phyloP scores from a whole-genome alignment of 148 eudicot genomes.

The Vaccinium myrtillus region DNA sequence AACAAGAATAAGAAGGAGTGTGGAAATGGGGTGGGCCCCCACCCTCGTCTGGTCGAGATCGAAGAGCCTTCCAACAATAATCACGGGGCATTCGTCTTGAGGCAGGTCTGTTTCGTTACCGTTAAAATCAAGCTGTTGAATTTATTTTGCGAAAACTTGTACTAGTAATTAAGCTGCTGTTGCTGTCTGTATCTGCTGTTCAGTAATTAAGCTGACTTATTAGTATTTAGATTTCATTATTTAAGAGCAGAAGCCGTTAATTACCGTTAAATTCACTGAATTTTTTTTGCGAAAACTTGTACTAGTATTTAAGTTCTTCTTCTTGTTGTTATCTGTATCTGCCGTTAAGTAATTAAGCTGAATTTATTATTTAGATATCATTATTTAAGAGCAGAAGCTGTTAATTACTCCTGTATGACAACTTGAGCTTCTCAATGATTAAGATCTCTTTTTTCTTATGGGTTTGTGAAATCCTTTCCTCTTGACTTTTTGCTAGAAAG shows the following conservation, averaged over 20 bases:
- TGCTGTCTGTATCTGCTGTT: background rate
- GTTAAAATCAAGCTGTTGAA: background rate
- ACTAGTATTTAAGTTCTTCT: background rate
- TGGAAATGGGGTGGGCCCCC: conserved; percentile 9
- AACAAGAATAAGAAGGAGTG: conserved; percentile 26
- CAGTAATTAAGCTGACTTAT: too few species aligned
- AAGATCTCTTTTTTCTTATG: background rate
- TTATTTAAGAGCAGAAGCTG: background rate
- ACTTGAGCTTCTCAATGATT: background rate
- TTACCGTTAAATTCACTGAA: too few species aligned
- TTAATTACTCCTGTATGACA: background rate
- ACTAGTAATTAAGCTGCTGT: background rate
- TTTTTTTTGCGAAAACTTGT: background rate
- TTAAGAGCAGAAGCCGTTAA: background rate
- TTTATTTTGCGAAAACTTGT: background rate
- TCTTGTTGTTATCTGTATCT: background rate
- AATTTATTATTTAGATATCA: background rate
- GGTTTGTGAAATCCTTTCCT: too few species aligned
- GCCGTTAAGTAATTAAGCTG: background rate
- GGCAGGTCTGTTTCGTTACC: conserved; percentile 50
- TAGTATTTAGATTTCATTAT: background rate
- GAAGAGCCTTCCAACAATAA: conserved; percentile 38
- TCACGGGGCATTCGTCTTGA: conserved; percentile 56
- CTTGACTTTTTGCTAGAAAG: background rate
- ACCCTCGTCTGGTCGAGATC: conserved; percentile 66